Evolutionary conservation across 108 stramenopile genomes (phyloP).

Genomic region (Nitzschia sp.): DNA sequence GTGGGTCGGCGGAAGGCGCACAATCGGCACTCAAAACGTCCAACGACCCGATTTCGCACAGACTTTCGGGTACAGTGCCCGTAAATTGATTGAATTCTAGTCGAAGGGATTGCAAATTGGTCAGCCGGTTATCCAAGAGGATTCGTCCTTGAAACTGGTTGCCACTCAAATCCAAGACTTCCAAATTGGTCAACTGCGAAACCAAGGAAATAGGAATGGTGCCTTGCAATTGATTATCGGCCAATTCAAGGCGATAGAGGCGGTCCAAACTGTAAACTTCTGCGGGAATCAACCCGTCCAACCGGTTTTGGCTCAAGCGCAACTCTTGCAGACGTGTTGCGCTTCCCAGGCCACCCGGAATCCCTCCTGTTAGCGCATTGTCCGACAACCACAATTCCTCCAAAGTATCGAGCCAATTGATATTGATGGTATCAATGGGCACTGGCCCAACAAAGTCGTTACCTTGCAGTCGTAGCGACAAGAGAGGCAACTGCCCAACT

Average conservation of each 20-base stretch:
- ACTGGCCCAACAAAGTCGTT: slow-evolving; percentile 22
- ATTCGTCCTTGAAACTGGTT: slow-evolving; percentile 27
- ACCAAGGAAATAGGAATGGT: neutral
- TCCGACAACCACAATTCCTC: slow-evolving; percentile 26
- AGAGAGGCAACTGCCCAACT: slow-evolving; percentile 27
- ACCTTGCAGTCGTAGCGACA: slow-evolving; percentile 3
- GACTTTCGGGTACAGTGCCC: slow-evolving; percentile 14
- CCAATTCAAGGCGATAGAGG: slow-evolving; percentile 28
- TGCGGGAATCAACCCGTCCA: slow-evolving; percentile 26
- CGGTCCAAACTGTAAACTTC: slow-evolving; percentile 1
- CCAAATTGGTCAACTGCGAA: slow-evolving; percentile 16
- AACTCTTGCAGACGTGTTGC: slow-evolving; percentile 16
- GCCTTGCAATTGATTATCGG: slow-evolving; percentile 10
- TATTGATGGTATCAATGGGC: slow-evolving; percentile 15
- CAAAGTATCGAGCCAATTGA: slow-evolving; percentile 16
- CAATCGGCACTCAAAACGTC: slow-evolving; percentile 31
- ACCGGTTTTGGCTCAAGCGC: slow-evolving; percentile 9
- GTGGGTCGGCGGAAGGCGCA: neutral
- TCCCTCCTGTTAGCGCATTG: slow-evolving; percentile 24
- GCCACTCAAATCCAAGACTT: slow-evolving; percentile 16
- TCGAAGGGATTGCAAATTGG: slow-evolving; percentile 13
- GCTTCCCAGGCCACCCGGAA: slow-evolving; percentile 14
- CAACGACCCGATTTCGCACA: slow-evolving; percentile 26
- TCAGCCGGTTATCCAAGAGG: slow-evolving; percentile 12
- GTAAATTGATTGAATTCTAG: slow-evolving; percentile 25